Conservation (phyloP, 768 basidiomycete genomes). For the Hirschioporus abietinus region DNA sequence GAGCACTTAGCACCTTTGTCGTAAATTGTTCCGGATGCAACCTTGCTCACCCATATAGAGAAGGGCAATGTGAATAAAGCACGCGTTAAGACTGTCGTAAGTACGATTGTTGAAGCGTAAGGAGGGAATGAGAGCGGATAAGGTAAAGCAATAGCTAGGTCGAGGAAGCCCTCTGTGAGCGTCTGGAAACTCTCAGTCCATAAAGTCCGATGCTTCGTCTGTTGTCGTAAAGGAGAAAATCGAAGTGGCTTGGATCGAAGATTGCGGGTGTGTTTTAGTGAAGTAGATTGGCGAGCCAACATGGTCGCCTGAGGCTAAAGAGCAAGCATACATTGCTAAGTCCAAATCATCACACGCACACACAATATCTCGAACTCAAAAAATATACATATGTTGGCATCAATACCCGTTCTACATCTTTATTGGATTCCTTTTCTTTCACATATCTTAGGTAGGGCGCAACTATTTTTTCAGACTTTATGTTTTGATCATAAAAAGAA, state of each 20-base stretch:
- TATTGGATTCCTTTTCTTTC: background rate
- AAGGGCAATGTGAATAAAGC: constrained; percentile 58
- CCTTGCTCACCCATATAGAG: constrained; percentile 64
- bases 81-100: constrained; percentile 58
- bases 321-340: background rate
- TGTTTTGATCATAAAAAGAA: background rate
- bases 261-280: background rate
- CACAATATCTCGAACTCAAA: background rate
- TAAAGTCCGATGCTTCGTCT: background rate
- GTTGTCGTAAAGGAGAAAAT: background rate
- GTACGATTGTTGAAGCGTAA: constrained; percentile 71
- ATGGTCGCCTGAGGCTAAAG: background rate
- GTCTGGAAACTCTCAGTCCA: constrained; percentile 10
- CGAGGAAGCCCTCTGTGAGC: constrained; percentile 64
- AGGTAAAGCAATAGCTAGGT: constrained; percentile 72
- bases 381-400: background rate
- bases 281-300: background rate
- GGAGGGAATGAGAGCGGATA: constrained; percentile 61
- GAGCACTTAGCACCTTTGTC: constrained; percentile 12
- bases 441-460: background rate
- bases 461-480: background rate
- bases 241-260: background rate
- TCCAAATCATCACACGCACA: background rate
- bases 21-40: background rate
- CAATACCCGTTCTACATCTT: background rate